Evolutionary conservation across 192 early-diverging fungal genomes (phyloP).

Genomic region (Cetraspora pellucida): DNA sequence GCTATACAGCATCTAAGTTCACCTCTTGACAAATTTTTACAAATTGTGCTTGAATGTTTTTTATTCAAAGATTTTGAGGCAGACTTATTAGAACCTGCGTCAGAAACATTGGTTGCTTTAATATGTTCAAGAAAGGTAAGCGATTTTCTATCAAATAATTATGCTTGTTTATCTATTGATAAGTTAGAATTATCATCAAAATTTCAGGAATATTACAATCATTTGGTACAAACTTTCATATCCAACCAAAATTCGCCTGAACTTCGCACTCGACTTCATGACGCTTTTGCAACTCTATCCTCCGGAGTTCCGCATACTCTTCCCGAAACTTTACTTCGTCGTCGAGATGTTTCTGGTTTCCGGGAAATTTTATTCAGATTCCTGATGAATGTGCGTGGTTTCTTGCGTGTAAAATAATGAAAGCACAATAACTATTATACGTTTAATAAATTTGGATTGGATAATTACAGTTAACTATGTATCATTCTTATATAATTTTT

Average conservation of each 20-base stretch:
- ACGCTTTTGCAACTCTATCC: slow-evolving; percentile 52
- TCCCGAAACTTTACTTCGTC: slow-evolving; percentile 37
- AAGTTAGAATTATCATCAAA: background rate
- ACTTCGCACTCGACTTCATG: slow-evolving; percentile 45
- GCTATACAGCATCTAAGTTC: slow-evolving; percentile 32
- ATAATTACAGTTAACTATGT: too few relatives aligned
- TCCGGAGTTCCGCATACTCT: slow-evolving; percentile 46
- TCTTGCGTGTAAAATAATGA: slow-evolving; percentile 61
- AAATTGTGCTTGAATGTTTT: slow-evolving; percentile 55
- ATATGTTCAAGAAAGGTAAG: slow-evolving; percentile 53
- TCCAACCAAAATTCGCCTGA: slow-evolving; percentile 46
- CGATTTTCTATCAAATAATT: too few relatives aligned
- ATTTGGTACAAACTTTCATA: slow-evolving; percentile 56
- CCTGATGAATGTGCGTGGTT: slow-evolving; percentile 66
- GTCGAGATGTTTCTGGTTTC: slow-evolving; percentile 42
- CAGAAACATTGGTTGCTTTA: slow-evolving; percentile 61
- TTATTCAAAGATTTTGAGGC: slow-evolving; percentile 67
- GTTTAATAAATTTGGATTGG: too few relatives aligned
- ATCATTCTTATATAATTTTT: too few relatives aligned
- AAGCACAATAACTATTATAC: background rate
- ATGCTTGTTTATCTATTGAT: too few relatives aligned
- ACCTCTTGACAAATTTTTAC: slow-evolving; percentile 56
- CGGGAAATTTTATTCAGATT: slow-evolving; percentile 56
- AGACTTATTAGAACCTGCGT: slow-evolving; percentile 61
- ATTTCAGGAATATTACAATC: slow-evolving; percentile 49